Conservation (phyloP, 345 rosid species). For the Camelina sativa region DNA sequence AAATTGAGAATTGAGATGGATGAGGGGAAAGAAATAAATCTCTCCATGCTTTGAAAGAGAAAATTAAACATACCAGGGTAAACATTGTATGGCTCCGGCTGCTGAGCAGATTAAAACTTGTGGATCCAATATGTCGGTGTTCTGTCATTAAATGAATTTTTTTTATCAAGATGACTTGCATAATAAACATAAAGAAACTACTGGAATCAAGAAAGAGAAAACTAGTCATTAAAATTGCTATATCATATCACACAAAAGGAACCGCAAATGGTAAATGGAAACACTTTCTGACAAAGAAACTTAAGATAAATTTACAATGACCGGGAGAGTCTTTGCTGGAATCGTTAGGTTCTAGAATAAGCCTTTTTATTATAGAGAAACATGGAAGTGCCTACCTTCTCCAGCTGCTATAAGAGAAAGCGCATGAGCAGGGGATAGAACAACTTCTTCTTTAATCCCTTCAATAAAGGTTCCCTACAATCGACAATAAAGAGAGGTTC, state of each 20-base stretch:
- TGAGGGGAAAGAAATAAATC: conserved; percentile 26
- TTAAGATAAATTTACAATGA: background rate
- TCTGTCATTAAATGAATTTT: conserved; percentile 55
- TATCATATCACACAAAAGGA: conserved; percentile 26
- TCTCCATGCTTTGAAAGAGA: conserved; percentile 30
- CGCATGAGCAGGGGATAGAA: conserved; percentile 96
- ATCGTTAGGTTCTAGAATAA: conserved; percentile 18
- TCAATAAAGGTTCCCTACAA: conserved; percentile 95
- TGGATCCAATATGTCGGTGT: conserved; percentile 98
- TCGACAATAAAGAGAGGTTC: conserved; percentile 28
- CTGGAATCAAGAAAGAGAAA: conserved; percentile 29
- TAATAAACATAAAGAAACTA: conserved; percentile 23
- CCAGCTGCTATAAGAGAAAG: conserved; percentile 99
- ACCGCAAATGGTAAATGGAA: background rate
- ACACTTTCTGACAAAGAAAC: conserved; percentile 17
- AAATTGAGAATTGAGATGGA: conserved; percentile 5
- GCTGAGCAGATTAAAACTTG: conserved; percentile 94
- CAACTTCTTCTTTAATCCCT: conserved; percentile 99
- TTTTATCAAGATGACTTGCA: conserved; percentile 18
- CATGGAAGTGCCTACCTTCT: conserved; percentile 64
- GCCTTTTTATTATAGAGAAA: conserved; percentile 27
- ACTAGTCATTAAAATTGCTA: conserved; percentile 9
- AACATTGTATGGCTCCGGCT: conserved; percentile 99
- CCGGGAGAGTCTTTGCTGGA: background rate
- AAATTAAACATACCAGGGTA: conserved; percentile 69